Base-by-base conservation (phyloP, 2,329 filamentous ascomycete species). In the Dothidotthia symphoricarpi region DNA sequence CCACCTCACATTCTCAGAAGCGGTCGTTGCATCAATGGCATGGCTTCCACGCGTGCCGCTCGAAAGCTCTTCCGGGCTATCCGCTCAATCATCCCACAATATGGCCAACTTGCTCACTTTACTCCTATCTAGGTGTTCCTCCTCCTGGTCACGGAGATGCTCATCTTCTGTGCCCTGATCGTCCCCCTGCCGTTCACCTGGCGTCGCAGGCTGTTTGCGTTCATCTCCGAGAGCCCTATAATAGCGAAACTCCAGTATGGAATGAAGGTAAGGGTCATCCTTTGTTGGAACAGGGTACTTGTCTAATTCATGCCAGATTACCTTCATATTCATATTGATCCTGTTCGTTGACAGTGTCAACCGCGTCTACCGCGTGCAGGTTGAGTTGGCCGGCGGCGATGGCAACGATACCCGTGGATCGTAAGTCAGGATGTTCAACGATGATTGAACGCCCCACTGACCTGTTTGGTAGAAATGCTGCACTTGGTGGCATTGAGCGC, bases 321-420 rank as follows among this genome's bases (percentile, higher is more conserved):
- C 89, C 2, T 98, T 98, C 67, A 91, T 98, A 66, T 98, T 98
- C 75, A 97, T 98, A 62, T 77, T 97, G 42, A 95, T 98, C 51
- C 84, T 98, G 51, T 98, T 98, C 73, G 81, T 97, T 60, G 93
- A 98, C 74, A 95, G 89, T 65, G 90, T 97, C 69, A 86, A 85
- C 69, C 88, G 93, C 51, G 93, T 98, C 62, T 98, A 96, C 71
- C 87, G 93, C 47, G 93, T 98, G 38, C 91, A 97, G 73, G 72
- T 93, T 49, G 93, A 98, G 73, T 77, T 97, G 40, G 75, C 82
- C 31, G 75, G 82, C 35, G 84, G 86, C 43, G 74, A 80, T 44
- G 88, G 93, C 62, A 75, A 79, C 51, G 67, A 70, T 27, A 64
- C 61, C 44, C 68, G 67, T 32, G 70, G 69, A 55, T 73, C 71